phyloP scores from a whole-genome alignment of 108 stramenopile species.

The Discostella pseudostelligera region DNA sequence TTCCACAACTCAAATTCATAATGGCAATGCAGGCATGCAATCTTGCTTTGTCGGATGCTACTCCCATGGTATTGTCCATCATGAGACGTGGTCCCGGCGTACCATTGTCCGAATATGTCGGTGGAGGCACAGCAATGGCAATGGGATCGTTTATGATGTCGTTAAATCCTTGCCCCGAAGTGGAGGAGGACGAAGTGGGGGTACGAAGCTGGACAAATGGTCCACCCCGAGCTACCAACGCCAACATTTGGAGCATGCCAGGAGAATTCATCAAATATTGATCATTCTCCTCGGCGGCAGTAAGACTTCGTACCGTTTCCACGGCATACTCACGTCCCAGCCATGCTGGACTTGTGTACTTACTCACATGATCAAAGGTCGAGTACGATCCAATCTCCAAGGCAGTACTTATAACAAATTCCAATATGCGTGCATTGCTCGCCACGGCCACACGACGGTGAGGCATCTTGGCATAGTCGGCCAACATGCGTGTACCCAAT shows the following conservation, averaged over 20 bases:
- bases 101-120: slow-evolving; percentile 13
- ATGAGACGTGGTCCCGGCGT: slow-evolving; percentile 40
- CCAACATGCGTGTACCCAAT: slow-evolving; percentile 81
- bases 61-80: slow-evolving; percentile 36
- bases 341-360: slow-evolving; percentile 56
- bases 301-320: slow-evolving; percentile 83
- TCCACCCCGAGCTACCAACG: slow-evolving; percentile 80
- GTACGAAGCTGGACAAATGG: slow-evolving; percentile 54
- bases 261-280: slow-evolving; percentile 72
- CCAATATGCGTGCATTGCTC: slow-evolving; percentile 70
- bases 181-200: not conserved
- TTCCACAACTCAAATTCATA: slow-evolving; percentile 90
- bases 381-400: slow-evolving; percentile 39
- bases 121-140: slow-evolving; percentile 32
- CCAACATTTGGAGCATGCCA: slow-evolving; percentile 73
- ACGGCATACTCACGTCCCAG: slow-evolving; percentile 86
- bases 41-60: slow-evolving; percentile 78
- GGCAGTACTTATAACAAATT: slow-evolving; percentile 79
- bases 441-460: slow-evolving; percentile 84
- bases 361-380: slow-evolving; percentile 24
- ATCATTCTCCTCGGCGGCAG: slow-evolving; percentile 89
- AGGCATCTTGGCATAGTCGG: slow-evolving; percentile 90
- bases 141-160: not conserved
- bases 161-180: not conserved
- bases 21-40: slow-evolving; percentile 91